These are phyloP conservation scores for Fomitopsis palustris DNA, from an alignment of 1,284 basidiomycete genomes.

Conservation along the genomic window DNA sequence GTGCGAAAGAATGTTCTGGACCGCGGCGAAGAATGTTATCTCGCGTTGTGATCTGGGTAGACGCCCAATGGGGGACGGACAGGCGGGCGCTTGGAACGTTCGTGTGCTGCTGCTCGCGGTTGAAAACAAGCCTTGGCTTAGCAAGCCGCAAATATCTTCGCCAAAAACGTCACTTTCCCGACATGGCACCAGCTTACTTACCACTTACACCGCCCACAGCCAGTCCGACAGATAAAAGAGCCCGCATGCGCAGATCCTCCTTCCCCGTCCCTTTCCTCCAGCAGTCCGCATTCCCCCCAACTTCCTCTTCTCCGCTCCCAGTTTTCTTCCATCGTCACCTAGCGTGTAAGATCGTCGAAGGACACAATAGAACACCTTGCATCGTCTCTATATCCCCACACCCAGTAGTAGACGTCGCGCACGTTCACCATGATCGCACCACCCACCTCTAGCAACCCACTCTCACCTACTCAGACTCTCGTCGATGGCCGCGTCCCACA, in stretches of 20 bases:
- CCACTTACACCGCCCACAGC: no score
- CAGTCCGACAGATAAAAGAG: not conserved
- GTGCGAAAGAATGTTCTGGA: not conserved
- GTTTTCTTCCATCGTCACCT: not conserved
- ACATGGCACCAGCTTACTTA: no score
- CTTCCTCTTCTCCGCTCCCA: not conserved
- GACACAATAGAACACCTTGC: not conserved
- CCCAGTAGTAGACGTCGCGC: not conserved
- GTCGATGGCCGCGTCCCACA: constrained; percentile 23
- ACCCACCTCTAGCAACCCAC: constrained; percentile 10
- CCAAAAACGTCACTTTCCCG: not conserved
- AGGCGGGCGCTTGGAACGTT: no score
- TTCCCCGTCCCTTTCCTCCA: not conserved
- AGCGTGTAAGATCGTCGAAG: not conserved
- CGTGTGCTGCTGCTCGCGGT: not conserved
- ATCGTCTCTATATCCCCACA: not conserved
- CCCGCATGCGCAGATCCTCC: not conserved
- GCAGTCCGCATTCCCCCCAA: not conserved
- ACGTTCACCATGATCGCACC: constrained; percentile 14
- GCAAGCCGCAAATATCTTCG: not conserved
- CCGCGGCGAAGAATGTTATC: not conserved
- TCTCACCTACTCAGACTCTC: constrained; percentile 24
- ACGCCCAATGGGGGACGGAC: not conserved
- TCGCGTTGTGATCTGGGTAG: not conserved
- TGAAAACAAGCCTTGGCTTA: not conserved